phyloP scores from a whole-genome alignment of 2,329 filamentous ascomycete species.

The Domatiomyces globalis region DNA sequence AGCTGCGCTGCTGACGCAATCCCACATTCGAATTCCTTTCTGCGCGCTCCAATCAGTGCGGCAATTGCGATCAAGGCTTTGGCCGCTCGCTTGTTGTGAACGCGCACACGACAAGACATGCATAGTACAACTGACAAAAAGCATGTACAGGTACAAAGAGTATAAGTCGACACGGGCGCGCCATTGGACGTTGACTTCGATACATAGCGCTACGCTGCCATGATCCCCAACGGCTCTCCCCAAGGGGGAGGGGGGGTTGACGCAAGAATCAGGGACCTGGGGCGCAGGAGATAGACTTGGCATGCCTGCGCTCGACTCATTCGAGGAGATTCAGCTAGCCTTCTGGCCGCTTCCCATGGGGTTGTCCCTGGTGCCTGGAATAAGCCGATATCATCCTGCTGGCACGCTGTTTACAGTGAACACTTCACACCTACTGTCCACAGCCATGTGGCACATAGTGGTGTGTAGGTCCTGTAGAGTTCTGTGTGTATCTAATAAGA shows the following conservation, averaged over 20 bases:
- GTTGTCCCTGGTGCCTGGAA: neutral
- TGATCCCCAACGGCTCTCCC: neutral
- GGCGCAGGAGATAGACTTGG: neutral
- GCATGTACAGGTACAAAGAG: neutral
- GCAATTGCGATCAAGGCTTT: neutral
- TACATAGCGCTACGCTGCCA: neutral
- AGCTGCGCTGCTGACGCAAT: neutral
- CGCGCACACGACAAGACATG: too few relatives aligned
- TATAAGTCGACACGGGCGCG: neutral
- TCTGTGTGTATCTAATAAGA: too few relatives aligned
- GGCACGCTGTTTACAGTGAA: neutral
- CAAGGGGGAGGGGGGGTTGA: neutral
- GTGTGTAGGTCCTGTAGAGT: neutral
- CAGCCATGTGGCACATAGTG: neutral
- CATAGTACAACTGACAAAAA: neutral
- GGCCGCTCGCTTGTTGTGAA: too few relatives aligned
- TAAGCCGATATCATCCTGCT: neutral
- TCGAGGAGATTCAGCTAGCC: neutral
- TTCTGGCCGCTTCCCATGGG: neutral
- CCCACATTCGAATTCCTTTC: neutral
- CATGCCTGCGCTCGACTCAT: neutral
- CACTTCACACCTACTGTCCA: neutral
- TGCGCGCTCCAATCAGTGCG: neutral
- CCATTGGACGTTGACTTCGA: neutral
- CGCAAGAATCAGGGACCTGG: neutral